These are phyloP conservation scores for Lachancea lanzarotensis DNA, from an alignment of 805 yeast genomes.

Conservation along the genomic window DNA sequence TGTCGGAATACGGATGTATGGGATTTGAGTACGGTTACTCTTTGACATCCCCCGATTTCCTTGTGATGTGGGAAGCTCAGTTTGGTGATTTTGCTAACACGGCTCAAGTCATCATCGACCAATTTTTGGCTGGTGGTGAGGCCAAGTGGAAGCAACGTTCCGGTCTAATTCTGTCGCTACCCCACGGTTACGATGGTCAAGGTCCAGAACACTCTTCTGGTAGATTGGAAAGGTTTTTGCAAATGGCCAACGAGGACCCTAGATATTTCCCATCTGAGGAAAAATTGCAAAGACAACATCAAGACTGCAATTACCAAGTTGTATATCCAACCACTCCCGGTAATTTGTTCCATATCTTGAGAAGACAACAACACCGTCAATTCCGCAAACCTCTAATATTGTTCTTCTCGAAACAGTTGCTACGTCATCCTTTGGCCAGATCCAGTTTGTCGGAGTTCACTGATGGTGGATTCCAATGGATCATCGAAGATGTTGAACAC, in stretches of 20 bases:
- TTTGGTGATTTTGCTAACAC: conserved; percentile 99
- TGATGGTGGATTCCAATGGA: conserved; percentile 90
- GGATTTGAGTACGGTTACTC: conserved; percentile 99
- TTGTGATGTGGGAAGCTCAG: conserved; percentile 99
- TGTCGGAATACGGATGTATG: conserved; percentile 98
- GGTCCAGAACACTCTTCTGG: conserved; percentile 99
- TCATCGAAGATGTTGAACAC: conserved; percentile 85
- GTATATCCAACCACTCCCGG: conserved; percentile 98
- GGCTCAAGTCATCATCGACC: conserved; percentile 96
- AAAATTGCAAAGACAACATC: conserved; percentile 93
- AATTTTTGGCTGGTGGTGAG: conserved; percentile 94
- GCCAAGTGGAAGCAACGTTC: conserved; percentile 99
- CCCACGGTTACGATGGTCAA: conserved; percentile 99
- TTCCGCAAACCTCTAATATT: conserved; percentile 86
- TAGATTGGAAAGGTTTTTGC: conserved; percentile 93
- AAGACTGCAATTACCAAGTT: conserved; percentile 96
- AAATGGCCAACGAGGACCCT: conserved; percentile 92
- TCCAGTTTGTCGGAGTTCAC: conserved; percentile 78
- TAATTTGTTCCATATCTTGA: conserved; percentile 87
- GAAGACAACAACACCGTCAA: conserved; percentile 99
- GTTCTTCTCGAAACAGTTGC: conserved; percentile 86
- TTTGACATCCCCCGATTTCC: conserved; percentile 92
- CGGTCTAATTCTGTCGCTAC: conserved; percentile 89
- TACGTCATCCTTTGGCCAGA: conserved; percentile 97
- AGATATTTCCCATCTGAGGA: conserved; percentile 86